Evolutionary conservation across 225 moss, liverwort and hornwort genomes (phyloP).

Genomic region (Marchantia polymorpha): DNA sequence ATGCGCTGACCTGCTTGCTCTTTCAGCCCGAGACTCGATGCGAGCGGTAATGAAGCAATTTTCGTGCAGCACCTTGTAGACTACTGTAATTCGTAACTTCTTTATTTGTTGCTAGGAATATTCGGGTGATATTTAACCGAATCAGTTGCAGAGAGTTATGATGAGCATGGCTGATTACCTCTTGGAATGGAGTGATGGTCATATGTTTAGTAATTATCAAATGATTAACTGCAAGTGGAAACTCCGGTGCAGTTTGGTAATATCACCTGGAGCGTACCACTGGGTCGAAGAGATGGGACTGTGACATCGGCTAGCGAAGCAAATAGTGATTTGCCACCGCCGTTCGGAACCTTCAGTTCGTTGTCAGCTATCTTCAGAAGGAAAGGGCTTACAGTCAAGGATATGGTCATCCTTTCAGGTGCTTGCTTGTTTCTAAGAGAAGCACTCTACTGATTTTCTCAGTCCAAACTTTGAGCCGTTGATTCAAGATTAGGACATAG

Average conservation of each 20-base stretch:
- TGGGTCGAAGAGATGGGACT: slow-evolving; percentile 26
- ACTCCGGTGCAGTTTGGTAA: slow-evolving; percentile 51
- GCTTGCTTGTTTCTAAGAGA: neutral
- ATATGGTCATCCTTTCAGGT: slow-evolving; percentile 28
- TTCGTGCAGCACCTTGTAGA: neutral
- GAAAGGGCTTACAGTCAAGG: slow-evolving; percentile 20
- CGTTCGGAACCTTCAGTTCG: neutral
- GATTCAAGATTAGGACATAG: too few relatives aligned
- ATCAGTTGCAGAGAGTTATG: too few relatives aligned
- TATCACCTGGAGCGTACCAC: slow-evolving; percentile 26
- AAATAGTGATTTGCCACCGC: slow-evolving; percentile 11
- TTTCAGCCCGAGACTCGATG: slow-evolving; percentile 28
- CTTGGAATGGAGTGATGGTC: too few relatives aligned
- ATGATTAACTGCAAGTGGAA: neutral
- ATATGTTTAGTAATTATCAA: too few relatives aligned
- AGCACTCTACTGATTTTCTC: too few relatives aligned
- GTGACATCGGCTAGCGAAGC: slow-evolving; percentile 12
- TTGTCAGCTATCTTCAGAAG: slow-evolving; percentile 12
- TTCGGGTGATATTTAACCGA: neutral
- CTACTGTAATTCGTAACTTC: neutral
- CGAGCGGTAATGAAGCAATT: slow-evolving; percentile 1
- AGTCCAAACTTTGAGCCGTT: too few relatives aligned
- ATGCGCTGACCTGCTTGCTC: slow-evolving; percentile 49
- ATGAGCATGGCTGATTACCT: too few relatives aligned
- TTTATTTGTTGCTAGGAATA: neutral